Base-by-base conservation (phyloP, 129 eudicot species). In the Flaveria sonorensis region DNA sequence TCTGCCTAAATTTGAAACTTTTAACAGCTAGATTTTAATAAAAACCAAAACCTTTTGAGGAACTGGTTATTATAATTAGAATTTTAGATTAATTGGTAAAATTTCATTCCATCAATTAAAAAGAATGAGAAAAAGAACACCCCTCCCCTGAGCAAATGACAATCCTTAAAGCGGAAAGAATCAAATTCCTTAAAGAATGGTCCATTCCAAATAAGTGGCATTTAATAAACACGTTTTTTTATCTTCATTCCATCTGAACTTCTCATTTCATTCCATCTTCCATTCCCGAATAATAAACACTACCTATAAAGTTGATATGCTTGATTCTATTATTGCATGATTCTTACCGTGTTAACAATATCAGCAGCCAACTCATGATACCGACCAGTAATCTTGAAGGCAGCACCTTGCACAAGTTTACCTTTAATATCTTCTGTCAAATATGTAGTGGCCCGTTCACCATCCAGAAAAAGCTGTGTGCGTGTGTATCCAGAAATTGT, bases 281-380 rank as follows among this genome's bases (percentile, higher is more conserved):
- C 68, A 62, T 26, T 62, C 20, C 10, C 30, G 5, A 46, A 63
- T 61, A 61, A 8, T 14, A 61, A 61, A 61, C 67, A 26, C 40
- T 13, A 24, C 10, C 67, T 12, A 52, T 28, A 53, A 32, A 53
- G 32, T 52, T 55, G 48, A 43, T 78, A 57, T 55, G 30, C n/a
- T 40, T 23, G 28, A 56, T 57, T 36, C n/a, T 7, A 26, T 9
- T 73, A 61, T 21, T 55, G 39, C 73, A 75, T 52, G 77, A 40
- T 30, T 76, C 76, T 71, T 73, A 85, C 94, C 91, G 87, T 83
- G 76, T 82, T 81, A 11, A 93, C 97, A 52, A 90, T 85, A 10
- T 88, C 97, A 28, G 92, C 79, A 69, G 92, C 97, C 81, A 88
- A 28, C 52, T 84, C 92, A 81, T 95, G 39, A 72, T 86, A 95